phyloP scores from a whole-genome alignment of 306 rosid species.

The Vigna nakashimae region DNA sequence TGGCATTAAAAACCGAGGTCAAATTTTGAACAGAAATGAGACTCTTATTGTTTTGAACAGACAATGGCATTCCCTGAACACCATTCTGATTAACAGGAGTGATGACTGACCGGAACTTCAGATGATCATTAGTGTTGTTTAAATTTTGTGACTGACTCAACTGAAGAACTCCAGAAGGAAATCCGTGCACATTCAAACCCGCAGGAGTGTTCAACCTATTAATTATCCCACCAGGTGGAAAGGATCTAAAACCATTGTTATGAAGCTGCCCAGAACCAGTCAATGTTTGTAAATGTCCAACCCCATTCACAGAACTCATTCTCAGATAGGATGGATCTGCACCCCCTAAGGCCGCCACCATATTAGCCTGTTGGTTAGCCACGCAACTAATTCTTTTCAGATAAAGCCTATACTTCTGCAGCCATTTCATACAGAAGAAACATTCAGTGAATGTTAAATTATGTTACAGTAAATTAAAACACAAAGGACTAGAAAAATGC shows the following conservation, averaged over 20 bases:
- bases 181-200: constrained; percentile 64
- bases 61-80: constrained; percentile 62
- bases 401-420: constrained; percentile 96
- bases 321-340: constrained; percentile 79
- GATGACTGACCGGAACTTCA: constrained; percentile 55
- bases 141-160: constrained; percentile 63
- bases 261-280: constrained; percentile 70
- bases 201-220: constrained; percentile 81
- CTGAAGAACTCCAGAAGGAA: constrained; percentile 72
- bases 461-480: constrained; percentile 34
- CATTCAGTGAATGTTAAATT: constrained; percentile 29
- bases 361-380: constrained; percentile 91
- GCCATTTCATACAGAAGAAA: constrained; percentile 39
- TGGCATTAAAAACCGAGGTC: constrained; percentile 51
- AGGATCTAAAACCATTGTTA: constrained; percentile 63
- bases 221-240: constrained; percentile 69
- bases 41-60: constrained; percentile 53
- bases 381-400: constrained; percentile 85
- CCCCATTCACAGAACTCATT: constrained; percentile 64
- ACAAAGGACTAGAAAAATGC: constrained; percentile 48
- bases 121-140: constrained; percentile 56
- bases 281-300: constrained; percentile 61
- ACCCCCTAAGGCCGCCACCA: constrained; percentile 83
- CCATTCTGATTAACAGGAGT: constrained; percentile 61
- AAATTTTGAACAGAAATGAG: constrained; percentile 48